Conservation (phyloP, 192 early-diverging fungal genomes). For the Phycomyces nitens region DNA sequence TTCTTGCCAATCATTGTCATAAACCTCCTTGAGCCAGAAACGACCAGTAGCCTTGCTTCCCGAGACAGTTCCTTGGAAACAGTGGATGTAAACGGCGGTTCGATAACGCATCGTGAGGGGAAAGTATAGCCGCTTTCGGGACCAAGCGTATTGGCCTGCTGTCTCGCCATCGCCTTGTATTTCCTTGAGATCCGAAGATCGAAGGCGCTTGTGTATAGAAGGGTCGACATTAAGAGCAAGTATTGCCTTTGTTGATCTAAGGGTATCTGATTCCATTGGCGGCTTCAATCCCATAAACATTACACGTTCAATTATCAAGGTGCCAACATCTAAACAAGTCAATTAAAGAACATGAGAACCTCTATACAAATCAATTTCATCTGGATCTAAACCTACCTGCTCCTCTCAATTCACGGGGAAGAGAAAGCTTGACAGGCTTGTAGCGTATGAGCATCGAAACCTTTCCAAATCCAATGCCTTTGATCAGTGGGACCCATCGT, state of each 20-base stretch:
- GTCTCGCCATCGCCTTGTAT: background rate
- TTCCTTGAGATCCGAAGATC: slow-evolving; percentile 10
- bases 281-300: slow-evolving; percentile 8
- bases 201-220: slow-evolving; percentile 13
- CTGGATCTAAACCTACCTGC: background rate
- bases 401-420: slow-evolving; percentile 17
- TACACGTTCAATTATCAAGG: slow-evolving; percentile 20
- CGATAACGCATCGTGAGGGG: slow-evolving; percentile 28
- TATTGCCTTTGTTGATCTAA: slow-evolving; percentile 9
- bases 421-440: slow-evolving; percentile 26
- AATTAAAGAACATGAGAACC: too few relatives aligned
- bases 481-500: slow-evolving; percentile 19
- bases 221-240: slow-evolving; percentile 24
- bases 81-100: slow-evolving; percentile 26
- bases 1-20: slow-evolving; percentile 20
- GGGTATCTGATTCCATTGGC: background rate
- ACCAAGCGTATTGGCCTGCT: slow-evolving; percentile 13
- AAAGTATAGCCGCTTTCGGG: slow-evolving; percentile 16
- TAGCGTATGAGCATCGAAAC: slow-evolving; percentile 15
- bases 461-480: slow-evolving; percentile 32
- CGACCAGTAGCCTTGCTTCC: slow-evolving; percentile 10
- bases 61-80: background rate
- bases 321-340: slow-evolving; percentile 20
- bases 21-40: slow-evolving; percentile 17
- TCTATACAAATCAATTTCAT: too few relatives aligned